A percentile compares a stretch with the other conserved stretches of the same genome.
Conservation (phyloP, 1,139 yeast species). For the Suhomyces coccinellae region DNA sequence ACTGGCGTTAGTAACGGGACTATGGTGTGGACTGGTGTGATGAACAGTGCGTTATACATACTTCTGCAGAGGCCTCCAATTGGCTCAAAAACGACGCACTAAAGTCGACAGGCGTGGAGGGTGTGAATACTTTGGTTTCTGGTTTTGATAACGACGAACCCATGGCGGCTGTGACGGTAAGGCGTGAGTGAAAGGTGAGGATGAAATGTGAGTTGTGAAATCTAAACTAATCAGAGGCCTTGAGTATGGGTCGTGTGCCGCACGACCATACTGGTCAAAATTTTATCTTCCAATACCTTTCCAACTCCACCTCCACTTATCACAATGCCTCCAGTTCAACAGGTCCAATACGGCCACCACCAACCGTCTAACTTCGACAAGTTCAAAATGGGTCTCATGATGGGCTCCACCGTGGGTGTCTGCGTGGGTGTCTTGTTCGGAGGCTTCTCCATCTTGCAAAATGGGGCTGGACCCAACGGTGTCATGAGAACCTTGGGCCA, state of each 20-base stretch:
- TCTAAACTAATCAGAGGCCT: slow-evolving; percentile 4
- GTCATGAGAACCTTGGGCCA: slow-evolving; percentile 95
- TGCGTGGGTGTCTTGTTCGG: slow-evolving; percentile 95
- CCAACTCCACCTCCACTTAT: not conserved
- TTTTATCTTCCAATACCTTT: slow-evolving; percentile 2
- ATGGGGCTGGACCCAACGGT: slow-evolving; percentile 99
- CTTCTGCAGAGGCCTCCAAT: slow-evolving; percentile 70
- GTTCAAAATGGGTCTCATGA: slow-evolving; percentile 96
- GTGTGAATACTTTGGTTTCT: slow-evolving; percentile 65
- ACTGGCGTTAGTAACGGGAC: slow-evolving; percentile 37
- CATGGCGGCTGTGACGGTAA: slow-evolving; percentile 30
- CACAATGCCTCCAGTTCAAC: slow-evolving; percentile 83
- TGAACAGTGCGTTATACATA: slow-evolving; percentile 24
- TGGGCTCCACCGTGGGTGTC: slow-evolving; percentile 96
- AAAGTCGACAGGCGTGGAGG: slow-evolving; percentile 74
- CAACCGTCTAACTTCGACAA: slow-evolving; percentile 91
- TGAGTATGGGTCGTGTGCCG: slow-evolving; percentile 11
- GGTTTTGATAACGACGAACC: slow-evolving; percentile 60
- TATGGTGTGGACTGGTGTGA: not conserved
- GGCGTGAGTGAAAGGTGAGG: not conserved
- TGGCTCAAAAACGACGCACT: slow-evolving; percentile 68
- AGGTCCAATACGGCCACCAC: slow-evolving; percentile 67
- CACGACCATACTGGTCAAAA: not conserved
- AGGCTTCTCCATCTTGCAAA: slow-evolving; percentile 84
- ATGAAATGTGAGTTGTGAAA: not conserved